These are phyloP conservation scores for Camelina laxa DNA, from an alignment of 345 rosid species.

Conservation along the genomic window DNA sequence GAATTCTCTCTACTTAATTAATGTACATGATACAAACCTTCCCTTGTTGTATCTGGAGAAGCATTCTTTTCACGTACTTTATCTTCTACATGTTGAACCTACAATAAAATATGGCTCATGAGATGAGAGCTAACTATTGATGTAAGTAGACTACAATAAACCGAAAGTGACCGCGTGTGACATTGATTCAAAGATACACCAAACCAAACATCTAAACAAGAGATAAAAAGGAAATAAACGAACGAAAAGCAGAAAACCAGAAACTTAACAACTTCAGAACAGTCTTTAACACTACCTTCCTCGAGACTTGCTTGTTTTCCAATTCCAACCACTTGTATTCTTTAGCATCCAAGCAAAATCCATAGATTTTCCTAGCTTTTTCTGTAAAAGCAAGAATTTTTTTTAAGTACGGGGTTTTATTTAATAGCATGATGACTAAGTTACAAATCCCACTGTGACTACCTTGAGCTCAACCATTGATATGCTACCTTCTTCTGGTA, in stretches of 20 bases:
- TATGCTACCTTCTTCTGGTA: not conserved
- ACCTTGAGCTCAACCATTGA: not conserved
- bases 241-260: too few relatives aligned
- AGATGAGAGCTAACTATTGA: not conserved
- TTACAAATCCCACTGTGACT: not conserved
- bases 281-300: not conserved
- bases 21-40: not conserved
- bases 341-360: too few relatives aligned
- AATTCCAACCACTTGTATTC: not conserved
- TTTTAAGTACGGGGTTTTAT: not conserved
- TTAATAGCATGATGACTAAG: too few relatives aligned
- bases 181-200: too few relatives aligned
- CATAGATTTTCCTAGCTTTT: not conserved
- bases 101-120: not conserved
- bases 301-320: not conserved
- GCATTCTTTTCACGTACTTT: not conserved
- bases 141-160: too few relatives aligned
- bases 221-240: too few relatives aligned
- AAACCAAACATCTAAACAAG: too few relatives aligned
- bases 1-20: not conserved
- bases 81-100: not conserved
- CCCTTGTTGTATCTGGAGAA: not conserved
- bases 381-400: not conserved
- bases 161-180: too few relatives aligned
- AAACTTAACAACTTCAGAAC: not conserved